These are phyloP conservation scores for Cladosporium colombiae DNA, from an alignment of 2,329 filamentous ascomycete species.

Conservation along the genomic window DNA sequence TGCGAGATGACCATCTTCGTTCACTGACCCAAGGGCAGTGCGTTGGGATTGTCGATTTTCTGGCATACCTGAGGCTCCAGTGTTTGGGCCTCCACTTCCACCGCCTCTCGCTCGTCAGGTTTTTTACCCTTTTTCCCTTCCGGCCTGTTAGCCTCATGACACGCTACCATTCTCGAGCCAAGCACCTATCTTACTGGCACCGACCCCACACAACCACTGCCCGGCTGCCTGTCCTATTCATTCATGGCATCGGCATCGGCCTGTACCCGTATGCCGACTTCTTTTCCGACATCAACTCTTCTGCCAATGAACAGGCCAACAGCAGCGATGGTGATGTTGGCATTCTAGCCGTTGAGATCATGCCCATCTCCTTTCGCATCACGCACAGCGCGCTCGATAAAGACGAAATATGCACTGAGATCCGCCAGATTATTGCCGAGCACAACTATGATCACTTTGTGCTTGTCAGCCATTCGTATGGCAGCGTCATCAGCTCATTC, in stretches of 20 bases:
- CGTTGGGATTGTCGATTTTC: slow-evolving; percentile 55
- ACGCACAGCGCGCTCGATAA: background rate
- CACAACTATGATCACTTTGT: background rate
- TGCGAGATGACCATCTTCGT: no score
- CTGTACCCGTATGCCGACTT: slow-evolving; percentile 64
- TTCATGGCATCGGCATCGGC: slow-evolving; percentile 71
- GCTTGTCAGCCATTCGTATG: no score
- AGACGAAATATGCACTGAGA: background rate
- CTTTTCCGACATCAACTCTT: slow-evolving; percentile 53
- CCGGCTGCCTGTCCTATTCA: slow-evolving; percentile 63
- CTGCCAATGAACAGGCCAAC: slow-evolving; percentile 25
- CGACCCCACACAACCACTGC: slow-evolving; percentile 62
- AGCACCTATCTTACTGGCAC: slow-evolving; percentile 64
- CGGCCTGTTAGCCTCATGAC: slow-evolving; percentile 55
- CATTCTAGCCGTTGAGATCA: slow-evolving; percentile 65
- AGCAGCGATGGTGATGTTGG: slow-evolving; percentile 53
- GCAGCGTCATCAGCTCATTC: no score
- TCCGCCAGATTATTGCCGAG: background rate
- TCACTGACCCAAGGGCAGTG: slow-evolving; percentile 37
- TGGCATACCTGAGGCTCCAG: slow-evolving; percentile 30
- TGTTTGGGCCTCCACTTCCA: slow-evolving; percentile 31
- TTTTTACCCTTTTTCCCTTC: slow-evolving; percentile 59
- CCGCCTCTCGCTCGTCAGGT: slow-evolving; percentile 23
- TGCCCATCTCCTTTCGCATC: slow-evolving; percentile 50
- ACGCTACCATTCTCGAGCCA: slow-evolving; percentile 50